phyloP scores from a whole-genome alignment of 805 yeast species.

The Saccharomycopsis oosterbeekiorum region DNA sequence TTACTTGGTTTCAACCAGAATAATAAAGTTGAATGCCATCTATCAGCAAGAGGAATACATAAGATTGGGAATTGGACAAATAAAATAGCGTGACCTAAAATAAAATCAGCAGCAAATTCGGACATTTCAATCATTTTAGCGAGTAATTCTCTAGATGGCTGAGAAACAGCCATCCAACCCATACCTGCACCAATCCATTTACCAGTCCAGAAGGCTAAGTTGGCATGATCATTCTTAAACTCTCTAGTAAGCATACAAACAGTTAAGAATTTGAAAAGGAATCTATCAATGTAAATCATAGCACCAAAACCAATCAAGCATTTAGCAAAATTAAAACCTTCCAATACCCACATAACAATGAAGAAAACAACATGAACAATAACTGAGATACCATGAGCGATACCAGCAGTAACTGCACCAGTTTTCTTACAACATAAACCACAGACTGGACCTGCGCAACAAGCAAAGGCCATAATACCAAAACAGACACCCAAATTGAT shows the following conservation, averaged over 20 bases:
- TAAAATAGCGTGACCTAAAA: conserved; percentile 48
- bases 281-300: conserved; percentile 43
- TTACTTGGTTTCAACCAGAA: conserved; percentile 56
- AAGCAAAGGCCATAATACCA: conserved; percentile 71
- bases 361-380: conserved; percentile 44
- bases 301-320: conserved; percentile 55
- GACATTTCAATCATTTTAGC: conserved; percentile 60
- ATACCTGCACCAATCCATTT: conserved; percentile 55
- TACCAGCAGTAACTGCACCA: conserved; percentile 44
- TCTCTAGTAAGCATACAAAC: conserved; percentile 51
- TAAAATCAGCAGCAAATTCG: conserved; percentile 56
- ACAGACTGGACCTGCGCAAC: conserved; percentile 95
- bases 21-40: conserved; percentile 55
- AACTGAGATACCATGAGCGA: conserved; percentile 46
- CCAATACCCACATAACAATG: conserved; percentile 57
- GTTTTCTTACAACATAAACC: conserved; percentile 47
- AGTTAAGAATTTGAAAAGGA: conserved; percentile 44
- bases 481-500: conserved; percentile 79
- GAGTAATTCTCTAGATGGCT: conserved; percentile 53
- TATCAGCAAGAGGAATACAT: conserved; percentile 53
- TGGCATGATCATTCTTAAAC: conserved; percentile 46
- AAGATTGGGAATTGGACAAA: conserved; percentile 52
- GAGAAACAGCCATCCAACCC: conserved; percentile 51
- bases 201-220: conserved; percentile 74
- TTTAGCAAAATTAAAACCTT: conserved; percentile 53